These are phyloP conservation scores for Cercospora canescens DNA, from an alignment of 2,329 filamentous ascomycete genomes.

Conservation along the genomic window DNA sequence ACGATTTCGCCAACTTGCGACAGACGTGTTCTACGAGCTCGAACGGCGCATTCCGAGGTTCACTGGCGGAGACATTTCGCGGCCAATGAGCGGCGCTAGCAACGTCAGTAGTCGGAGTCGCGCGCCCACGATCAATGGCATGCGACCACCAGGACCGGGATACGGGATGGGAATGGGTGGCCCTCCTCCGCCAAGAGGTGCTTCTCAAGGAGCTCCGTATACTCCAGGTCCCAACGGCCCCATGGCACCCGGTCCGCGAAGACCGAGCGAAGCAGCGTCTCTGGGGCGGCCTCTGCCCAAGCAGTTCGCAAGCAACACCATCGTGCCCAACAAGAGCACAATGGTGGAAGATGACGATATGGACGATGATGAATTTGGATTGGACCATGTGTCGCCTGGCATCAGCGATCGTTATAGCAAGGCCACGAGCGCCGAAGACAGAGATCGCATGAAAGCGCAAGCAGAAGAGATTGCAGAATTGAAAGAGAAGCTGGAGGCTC, in stretches of 20 bases:
- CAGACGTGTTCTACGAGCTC: conserved; percentile 93
- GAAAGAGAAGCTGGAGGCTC: conserved; percentile 68
- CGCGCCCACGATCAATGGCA: conserved; percentile 32
- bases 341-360: conserved; percentile 88
- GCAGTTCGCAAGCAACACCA: conserved; percentile 91
- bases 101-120: conserved; percentile 28
- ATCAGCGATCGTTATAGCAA: conserved; percentile 20
- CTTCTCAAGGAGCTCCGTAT: conserved; percentile 26
- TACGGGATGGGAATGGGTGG: conserved; percentile 28
- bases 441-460: conserved; percentile 72
- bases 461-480: conserved; percentile 74
- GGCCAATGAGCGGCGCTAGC: conserved; percentile 68
- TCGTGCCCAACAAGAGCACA: conserved; percentile 95
- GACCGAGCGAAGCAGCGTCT: conserved; percentile 39
- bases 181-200: conserved; percentile 27
- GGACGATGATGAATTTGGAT: conserved; percentile 39
- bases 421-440: conserved; percentile 55
- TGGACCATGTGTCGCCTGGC: conserved; percentile 27
- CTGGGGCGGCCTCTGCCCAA: conserved; percentile 77
- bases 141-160: conserved; percentile 37
- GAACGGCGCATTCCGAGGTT: conserved; percentile 88
- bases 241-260: conserved; percentile 46
- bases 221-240: conserved; percentile 28
- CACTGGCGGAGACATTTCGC: conserved; percentile 65
- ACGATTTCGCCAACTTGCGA: conserved; percentile 87